Percentiles rank a stretch among this genome's conserved stretches.
Evolutionary conservation across 306 rosid genomes (phyloP).

Genomic region (Heteromeles arbutifolia): DNA sequence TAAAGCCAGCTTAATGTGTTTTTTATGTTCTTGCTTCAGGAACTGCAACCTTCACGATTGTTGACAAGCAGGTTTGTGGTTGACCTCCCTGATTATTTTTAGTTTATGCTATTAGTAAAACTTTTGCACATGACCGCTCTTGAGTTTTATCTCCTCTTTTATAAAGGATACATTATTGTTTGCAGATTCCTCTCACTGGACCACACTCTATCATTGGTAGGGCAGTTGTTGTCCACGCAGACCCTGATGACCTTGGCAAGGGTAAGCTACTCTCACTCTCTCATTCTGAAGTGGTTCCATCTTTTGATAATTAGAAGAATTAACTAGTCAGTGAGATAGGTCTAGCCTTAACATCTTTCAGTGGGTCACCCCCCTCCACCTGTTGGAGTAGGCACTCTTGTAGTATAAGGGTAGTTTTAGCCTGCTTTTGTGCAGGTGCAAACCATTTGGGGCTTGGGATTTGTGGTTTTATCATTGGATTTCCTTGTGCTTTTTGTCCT

Average conservation of each 20-base stretch:
- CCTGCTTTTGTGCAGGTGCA: not conserved
- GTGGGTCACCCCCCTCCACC: not conserved
- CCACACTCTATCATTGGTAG: slow-evolving; percentile 80
- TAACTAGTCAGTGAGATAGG: not conserved
- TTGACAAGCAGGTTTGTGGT: slow-evolving; percentile 64
- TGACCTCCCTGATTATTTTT: not conserved
- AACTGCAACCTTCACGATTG: slow-evolving; percentile 46
- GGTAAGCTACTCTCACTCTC: slow-evolving; percentile 36
- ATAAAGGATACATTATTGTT: slow-evolving; percentile 5
- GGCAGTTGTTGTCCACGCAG: slow-evolving; percentile 92
- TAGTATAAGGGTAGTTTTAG: not conserved
- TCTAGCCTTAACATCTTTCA: not conserved
- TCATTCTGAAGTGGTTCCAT: not conserved
- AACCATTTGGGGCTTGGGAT: not conserved
- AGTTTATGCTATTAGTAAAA: not conserved
- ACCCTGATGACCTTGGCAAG: slow-evolving; percentile 94
- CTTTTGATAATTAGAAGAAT: not conserved
- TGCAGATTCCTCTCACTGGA: slow-evolving; percentile 87
- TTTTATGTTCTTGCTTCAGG: slow-evolving; percentile 48
- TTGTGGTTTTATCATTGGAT: not conserved
- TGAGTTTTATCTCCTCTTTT: not conserved
- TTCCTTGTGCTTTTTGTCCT: not conserved
- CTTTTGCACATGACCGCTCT: not conserved
- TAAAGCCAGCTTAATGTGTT: slow-evolving; percentile 9
- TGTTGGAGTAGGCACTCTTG: not conserved